Evolutionary conservation across 2,329 filamentous ascomycete genomes (phyloP), one percentile per base, ranked within the genome.

Genomic region (Penicillium nordicum): DNA sequence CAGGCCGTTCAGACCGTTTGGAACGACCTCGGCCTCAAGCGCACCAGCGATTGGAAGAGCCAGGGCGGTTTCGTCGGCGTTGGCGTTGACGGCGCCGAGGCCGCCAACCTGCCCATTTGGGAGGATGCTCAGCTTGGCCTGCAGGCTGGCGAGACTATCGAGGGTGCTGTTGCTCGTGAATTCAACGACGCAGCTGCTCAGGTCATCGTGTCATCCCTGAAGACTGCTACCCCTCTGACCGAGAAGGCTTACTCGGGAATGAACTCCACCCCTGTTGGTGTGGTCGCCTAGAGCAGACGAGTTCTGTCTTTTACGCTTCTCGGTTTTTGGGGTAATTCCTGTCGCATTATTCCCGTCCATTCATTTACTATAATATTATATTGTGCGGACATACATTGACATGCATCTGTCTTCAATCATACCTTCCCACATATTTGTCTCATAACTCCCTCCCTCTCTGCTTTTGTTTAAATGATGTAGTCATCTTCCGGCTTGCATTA

Each of bases 31-130:
- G 86, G 86, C 59, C 92, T 97, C 77, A 96, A 95, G 82, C 88
- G 93, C 68, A 96, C 93, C 29, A 90, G 88, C 57, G 89, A 96
- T 69, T 99, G 94, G 94, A 89, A 89, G 30, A 85, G 86, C 14
- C 84, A 94, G 70, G 94, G 94, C 45, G 94, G 94, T 8, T 97
- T 97, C 76, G 90, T 97, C 57, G 94, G 93, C 51, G 94, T 99
- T 9, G 94, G 94, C 23, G 88, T 91, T 62, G 78, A 87, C 56
- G 82, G 80, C 47, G 82, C 81, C 23, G 75, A 80, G 53, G 78
- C 77, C 2, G 82, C 84, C 40, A 81, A 82, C 63, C 77, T 84
- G 70, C 88, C 92, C n/a, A 86, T 99, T 40, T 99, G 94, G 94
- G 94, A 90, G 2, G 87, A 97, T 67, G 80, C 83, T 67, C 94